Evolutionary conservation across 352 stramenopile species (phyloP), one percentile per base, ranked within the genome.

Genomic region (Globisporangium sylvaticum): DNA sequence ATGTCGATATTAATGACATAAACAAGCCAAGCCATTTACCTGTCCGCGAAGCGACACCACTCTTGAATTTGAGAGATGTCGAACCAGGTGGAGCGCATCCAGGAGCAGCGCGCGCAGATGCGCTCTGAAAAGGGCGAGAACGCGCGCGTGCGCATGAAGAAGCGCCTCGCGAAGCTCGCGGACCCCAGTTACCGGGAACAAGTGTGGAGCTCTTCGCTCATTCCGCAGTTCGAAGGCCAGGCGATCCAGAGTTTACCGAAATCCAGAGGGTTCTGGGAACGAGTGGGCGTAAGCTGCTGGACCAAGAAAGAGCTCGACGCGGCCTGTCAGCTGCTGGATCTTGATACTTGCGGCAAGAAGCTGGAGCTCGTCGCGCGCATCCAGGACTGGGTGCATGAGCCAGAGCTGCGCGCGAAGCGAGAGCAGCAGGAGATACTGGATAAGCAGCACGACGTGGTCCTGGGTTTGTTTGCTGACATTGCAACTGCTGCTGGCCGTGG

Each of bases 311-410:
- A 87, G 57, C 73, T 93, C 22, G 75, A 89, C 14, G 80, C 74
- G 10, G 83, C 81, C 0, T 90, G 81, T 24, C 69, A 68, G 56
- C 73, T 93, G 22, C 64, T 93, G 24, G 83, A 89, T 65, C 71
- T 93, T 42, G 72, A 72, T 6, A 57, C 50, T 8, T 57, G 58
- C 6, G 81, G 80, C 9, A 90, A 88, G 63, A 93, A 91, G 56
- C 58, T 74, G 4, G 81, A 90, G 62, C 60, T 93, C 20, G 62
- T 91, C 24, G 81, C 83, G 56, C 73, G 81, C 8, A 77, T 93
- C 24, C 81, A 91, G 66, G 85, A 90, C 66, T 93, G 85, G 85
- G 69, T 93, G 54, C 65, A 89, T 59, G 80, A 80, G 53, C 79
- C 85, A 3, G 77, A 80, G 65, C 79, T 89, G 62, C 25, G 67